Evolutionary conservation across 2,329 filamentous ascomycete species (phyloP), one percentile per base, ranked within the genome.

Genomic region (Xylaria sp.): DNA sequence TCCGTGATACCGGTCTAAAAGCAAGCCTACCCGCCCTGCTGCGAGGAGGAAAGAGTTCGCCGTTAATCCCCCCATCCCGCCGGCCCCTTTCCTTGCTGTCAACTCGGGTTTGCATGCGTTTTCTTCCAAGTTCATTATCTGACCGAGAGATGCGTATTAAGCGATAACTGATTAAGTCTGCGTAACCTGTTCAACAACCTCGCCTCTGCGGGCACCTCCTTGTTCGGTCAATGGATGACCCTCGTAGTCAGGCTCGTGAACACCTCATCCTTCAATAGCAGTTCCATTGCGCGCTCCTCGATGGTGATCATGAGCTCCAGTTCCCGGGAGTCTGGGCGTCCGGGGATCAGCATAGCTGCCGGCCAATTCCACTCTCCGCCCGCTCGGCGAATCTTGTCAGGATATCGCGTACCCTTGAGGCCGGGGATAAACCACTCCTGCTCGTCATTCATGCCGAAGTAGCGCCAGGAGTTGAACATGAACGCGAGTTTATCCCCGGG

Each of bases 381-480:
- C 18, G 49, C 54, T 30, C 58, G 53, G 3, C 58, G 49, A 4
- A 47, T 34, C 23, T 9, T 23, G 23, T 59, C 54, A 11, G 58
- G 58, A 19, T 59, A 53, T 23, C 48, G n/a, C 2, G 16, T 19
- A 3, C 19, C 37, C 30, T n/a, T 34, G 19, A 47, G 8, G 30
- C 51, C 56, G 2, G 49, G 48, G 37, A 59, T 37, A 37, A 18
- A 16, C 58, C 58, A 59, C 18, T 55, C 49, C 49, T 59, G 53
- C 6, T 52, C 54, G 18, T 42, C 35, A 13, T 54, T 54, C 18
- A 46, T 49, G 37, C 58, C 58, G 34, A 56, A 23, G 49, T 59
- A 56, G n/a, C 58, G 53, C 58, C 58, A 59, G n/a, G 53, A 52
- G 34, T 59, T 59, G 13, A 59, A 52, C 42, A 59, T 30, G 11